Evolutionary conservation across 495 filamentous ascomycete species (phyloP).

Genomic region (Parathielavia appendiculata): DNA sequence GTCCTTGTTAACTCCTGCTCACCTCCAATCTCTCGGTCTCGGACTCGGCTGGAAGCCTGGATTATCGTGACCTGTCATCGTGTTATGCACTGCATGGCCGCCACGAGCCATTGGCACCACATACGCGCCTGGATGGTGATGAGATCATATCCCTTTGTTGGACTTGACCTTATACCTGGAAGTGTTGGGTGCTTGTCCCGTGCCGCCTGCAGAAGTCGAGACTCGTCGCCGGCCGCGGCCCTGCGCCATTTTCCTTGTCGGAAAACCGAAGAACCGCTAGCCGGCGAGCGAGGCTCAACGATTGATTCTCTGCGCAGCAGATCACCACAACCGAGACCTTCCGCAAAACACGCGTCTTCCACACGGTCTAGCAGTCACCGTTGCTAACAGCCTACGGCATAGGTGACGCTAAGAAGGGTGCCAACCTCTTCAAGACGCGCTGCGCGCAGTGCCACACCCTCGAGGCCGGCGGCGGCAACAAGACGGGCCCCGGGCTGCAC

Average conservation of each 20-base stretch:
- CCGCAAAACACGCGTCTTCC: neutral
- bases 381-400: constrained; percentile 36
- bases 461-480: constrained; percentile 82
- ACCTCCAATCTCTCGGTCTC: constrained; percentile 5
- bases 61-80: no score
- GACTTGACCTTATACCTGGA: neutral
- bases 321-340: neutral
- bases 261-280: constrained; percentile 2
- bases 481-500: constrained; percentile 94
- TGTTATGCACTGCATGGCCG: neutral
- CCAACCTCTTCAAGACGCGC: constrained; percentile 98
- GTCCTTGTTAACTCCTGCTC: constrained; percentile 19
- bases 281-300: neutral
- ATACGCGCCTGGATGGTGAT: neutral
- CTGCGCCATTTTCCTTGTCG: constrained; percentile 40
- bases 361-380: neutral
- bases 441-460: constrained; percentile 98
- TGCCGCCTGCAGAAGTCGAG: neutral
- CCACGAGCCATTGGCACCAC: constrained; percentile 19
- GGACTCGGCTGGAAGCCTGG: neutral
- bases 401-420: constrained; percentile 97
- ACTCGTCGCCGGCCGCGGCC: neutral
- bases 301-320: constrained; percentile 2
- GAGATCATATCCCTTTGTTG: neutral
- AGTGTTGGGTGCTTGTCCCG: constrained; percentile 1